Evolutionary conservation across 2,329 filamentous ascomycete species (phyloP).

Genomic region (Nemania sp.): DNA sequence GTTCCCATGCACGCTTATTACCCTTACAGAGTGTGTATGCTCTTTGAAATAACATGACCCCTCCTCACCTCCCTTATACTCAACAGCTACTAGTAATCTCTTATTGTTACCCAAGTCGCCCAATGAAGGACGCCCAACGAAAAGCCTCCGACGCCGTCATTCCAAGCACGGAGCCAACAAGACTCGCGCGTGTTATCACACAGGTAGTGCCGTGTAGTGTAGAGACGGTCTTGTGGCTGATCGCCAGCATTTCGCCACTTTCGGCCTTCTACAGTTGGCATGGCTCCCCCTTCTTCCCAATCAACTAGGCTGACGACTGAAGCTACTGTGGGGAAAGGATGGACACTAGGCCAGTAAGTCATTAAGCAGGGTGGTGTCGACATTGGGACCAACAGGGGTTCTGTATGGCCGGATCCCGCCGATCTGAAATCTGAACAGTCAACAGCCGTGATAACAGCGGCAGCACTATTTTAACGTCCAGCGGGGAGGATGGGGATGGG

Average conservation of each 20-base stretch:
- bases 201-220: no score
- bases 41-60: slow-evolving; percentile 8
- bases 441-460: slow-evolving; percentile 8
- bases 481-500: neutral
- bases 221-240: neutral
- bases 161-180: no score
- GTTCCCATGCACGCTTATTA: neutral
- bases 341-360: no score
- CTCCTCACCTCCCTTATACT: neutral
- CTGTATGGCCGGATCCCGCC: slow-evolving; percentile 16
- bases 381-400: slow-evolving; percentile 12
- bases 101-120: neutral
- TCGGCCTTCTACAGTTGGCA: slow-evolving; percentile 24
- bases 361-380: slow-evolving; percentile 13
- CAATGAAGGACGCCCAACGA: slow-evolving; percentile 4
- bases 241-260: slow-evolving; percentile 3
- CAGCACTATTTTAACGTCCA: neutral
- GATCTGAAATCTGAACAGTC: slow-evolving; percentile 8
- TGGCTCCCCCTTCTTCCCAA: slow-evolving; percentile 17
- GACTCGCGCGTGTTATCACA: slow-evolving; percentile 2
- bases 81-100: slow-evolving; percentile 10
- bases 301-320: neutral
- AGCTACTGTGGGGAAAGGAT: slow-evolving; percentile 3
- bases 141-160: neutral
- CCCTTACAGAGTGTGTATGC: neutral